Percentiles rank a stretch among this genome's conserved stretches.
Evolutionary conservation across 2,329 filamentous ascomycete genomes (phyloP).

Genomic region (Fusarium miscanthi): DNA sequence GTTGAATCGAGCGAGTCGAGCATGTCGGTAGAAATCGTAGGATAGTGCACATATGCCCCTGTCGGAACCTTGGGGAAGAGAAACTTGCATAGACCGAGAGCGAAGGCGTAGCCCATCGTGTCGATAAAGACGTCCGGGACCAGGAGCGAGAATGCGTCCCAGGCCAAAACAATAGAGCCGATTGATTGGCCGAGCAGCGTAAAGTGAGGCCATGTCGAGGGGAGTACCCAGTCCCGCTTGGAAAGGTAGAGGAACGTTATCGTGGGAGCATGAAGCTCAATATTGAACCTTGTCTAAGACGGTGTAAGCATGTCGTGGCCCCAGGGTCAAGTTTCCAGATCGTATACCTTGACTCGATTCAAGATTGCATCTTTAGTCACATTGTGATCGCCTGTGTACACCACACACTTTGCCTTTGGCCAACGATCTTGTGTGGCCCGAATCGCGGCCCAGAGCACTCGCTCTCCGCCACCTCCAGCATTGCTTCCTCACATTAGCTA

Average conservation of each 20-base stretch:
- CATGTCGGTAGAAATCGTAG: constrained; percentile 99
- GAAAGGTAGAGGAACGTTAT: constrained; percentile 91
- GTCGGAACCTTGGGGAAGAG: constrained; percentile 86
- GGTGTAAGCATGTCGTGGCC: constrained; percentile 16
- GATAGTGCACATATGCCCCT: constrained; percentile 96
- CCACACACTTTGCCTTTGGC: constrained; percentile 88
- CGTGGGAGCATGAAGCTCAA: constrained; percentile 83
- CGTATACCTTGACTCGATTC: constrained; percentile 74
- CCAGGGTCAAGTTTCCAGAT: constrained; percentile 4
- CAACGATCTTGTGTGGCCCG: constrained; percentile 89
- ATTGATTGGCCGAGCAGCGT: constrained; percentile 94
- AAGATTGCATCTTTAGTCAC: constrained; percentile 84
- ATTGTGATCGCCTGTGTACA: constrained; percentile 96
- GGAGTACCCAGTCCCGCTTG: constrained; percentile 85
- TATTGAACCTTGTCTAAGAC: constrained; percentile 85
- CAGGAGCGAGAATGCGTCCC: constrained; percentile 91
- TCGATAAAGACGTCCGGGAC: constrained; percentile 96
- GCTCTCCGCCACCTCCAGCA: constrained; percentile 93
- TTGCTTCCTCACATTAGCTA: constrained; percentile 68
- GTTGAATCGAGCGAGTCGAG: constrained; percentile 79
- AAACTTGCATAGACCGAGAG: constrained; percentile 82
- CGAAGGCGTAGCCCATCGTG: constrained; percentile 98
- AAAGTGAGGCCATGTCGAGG: constrained; percentile 89
- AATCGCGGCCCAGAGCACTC: constrained; percentile 96
- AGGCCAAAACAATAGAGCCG: constrained; percentile 86